Evolutionary conservation across 257 asterid genomes (phyloP), one percentile per base, ranked within the genome.

Genomic region (Echites panduratus): DNA sequence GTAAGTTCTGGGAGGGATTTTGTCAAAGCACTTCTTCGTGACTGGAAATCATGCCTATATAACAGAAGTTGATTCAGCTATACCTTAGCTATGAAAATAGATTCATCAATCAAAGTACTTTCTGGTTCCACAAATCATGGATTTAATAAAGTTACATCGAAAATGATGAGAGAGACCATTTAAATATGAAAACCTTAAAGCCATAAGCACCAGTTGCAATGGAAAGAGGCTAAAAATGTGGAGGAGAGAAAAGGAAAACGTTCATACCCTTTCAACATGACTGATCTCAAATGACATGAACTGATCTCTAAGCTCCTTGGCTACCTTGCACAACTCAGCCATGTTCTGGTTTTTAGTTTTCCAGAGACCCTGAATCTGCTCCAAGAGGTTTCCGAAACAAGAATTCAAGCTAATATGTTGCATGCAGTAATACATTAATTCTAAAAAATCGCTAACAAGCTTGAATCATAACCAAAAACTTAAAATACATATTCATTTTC

Each of bases 291-390:
- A 95, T 67, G 99, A 81, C 73, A 68, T 2, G 73, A 92, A 95
- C 80, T 89, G 88, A 68, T 92, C 97, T 85, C 87, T 95, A 61
- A 87, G 88, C 85, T 89, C 98, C 85, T 85, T 89, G 54, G 93
- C 96, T 70, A 90, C 89, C 93, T 92, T 92, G 83, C 92, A 95
- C 78, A 92, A 74, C 68, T 95, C 98, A 13, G 98, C 87, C 99
- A 92, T 95, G 80, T 92, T 92, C 80, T 77, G 94, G 64, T 87
- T 89, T 86, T 92, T 92, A 59, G 94, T 87, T 85, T 84, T 95
- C 99, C 99, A 92, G 47, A 81, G 79, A 63, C 98, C 99, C 81
- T 95, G 97, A 84, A 90, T 90, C 99, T 95, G 86, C 73, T 57
- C 49, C 43, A 53, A 32, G 29, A 68, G 66, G 57, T 47, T 61